Conservation (phyloP, 2,329 filamentous ascomycete species). For the Penicillium olsonii region DNA sequence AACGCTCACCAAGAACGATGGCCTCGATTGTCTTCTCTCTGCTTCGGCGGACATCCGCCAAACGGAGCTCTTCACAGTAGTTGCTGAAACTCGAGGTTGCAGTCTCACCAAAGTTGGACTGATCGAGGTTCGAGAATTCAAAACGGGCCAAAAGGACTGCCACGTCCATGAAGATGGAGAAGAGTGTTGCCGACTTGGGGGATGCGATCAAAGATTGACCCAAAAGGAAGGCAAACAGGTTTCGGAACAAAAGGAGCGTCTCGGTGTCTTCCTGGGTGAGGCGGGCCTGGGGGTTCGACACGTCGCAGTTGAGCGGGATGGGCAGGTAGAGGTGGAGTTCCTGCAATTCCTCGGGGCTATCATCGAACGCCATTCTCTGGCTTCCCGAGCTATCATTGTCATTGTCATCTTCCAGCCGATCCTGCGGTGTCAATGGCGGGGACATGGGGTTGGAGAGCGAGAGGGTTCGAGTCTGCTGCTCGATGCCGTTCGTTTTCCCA, state of each 20-base stretch:
- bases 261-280: constrained; percentile 55
- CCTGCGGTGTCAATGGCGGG: constrained; percentile 33
- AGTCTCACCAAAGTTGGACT: constrained; percentile 64
- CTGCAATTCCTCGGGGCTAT: constrained; percentile 43
- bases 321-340: constrained; percentile 60
- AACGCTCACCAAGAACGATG: constrained; percentile 82
- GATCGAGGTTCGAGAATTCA: constrained; percentile 63
- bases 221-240: constrained; percentile 65
- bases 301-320: constrained; percentile 56
- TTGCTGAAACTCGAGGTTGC: constrained; percentile 52
- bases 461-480: constrained; percentile 32
- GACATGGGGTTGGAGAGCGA: constrained; percentile 34
- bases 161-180: constrained; percentile 64
- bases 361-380: constrained; percentile 51
- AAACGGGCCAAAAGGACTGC: constrained; percentile 59
- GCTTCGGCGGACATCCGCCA: constrained; percentile 79
- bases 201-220: constrained; percentile 64
- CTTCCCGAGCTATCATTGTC: constrained; percentile 49
- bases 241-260: constrained; percentile 60
- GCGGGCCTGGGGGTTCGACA: constrained; percentile 35
- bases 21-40: constrained; percentile 88
- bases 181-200: constrained; percentile 55
- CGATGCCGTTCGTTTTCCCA: constrained; percentile 44
- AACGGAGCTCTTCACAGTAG: constrained; percentile 73
- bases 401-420: constrained; percentile 30